These are phyloP conservation scores for Rubus parviflorus DNA, from an alignment of 306 rosid species.

Conservation along the genomic window DNA sequence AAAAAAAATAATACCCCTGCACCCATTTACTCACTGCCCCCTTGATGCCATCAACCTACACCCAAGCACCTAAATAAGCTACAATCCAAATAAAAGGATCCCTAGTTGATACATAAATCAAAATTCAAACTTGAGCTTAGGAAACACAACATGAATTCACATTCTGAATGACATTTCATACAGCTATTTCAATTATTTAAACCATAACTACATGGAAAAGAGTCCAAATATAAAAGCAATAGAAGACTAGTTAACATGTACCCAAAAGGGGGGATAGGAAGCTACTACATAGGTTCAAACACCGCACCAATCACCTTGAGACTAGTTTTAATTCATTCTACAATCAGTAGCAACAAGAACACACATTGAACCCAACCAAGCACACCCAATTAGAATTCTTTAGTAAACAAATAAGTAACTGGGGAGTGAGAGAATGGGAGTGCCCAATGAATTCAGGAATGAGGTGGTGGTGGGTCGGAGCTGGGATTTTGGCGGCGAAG, in stretches of 20 bases:
- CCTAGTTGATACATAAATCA: neutral
- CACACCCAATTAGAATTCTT: too few relatives aligned
- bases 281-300: neutral
- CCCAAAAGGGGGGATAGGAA: neutral
- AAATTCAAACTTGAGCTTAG: neutral
- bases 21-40: neutral
- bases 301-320: neutral
- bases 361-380: neutral
- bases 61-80: constrained; percentile 26
- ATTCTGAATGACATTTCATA: neutral
- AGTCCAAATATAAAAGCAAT: neutral
- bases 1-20: too few relatives aligned
- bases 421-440: neutral
- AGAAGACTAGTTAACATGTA: neutral
- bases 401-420: neutral
- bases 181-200: neutral
- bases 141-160: neutral
- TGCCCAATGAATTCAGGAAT: constrained; percentile 37
- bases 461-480: constrained; percentile 33
- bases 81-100: constrained; percentile 4
- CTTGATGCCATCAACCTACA: constrained; percentile 13
- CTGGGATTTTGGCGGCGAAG: constrained; percentile 58
- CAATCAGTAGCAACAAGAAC: neutral
- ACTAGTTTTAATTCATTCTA: neutral
- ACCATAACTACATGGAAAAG: neutral